phyloP scores from a whole-genome alignment of 2,329 filamentous ascomycete species.

The Stagonosporopsis tanaceti region DNA sequence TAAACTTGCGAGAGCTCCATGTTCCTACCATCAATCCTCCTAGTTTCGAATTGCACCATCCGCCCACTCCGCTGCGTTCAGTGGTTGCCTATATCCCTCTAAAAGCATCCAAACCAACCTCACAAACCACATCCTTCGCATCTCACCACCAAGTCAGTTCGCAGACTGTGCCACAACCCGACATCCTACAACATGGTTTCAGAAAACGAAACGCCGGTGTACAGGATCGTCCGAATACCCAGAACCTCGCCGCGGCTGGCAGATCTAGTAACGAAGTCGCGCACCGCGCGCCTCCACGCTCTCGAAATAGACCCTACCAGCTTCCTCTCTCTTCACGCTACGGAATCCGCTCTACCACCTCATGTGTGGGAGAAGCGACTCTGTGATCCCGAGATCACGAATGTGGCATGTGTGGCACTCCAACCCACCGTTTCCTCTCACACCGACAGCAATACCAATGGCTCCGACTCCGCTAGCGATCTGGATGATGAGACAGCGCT shows the following conservation, averaged over 20 bases:
- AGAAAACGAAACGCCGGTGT: slow-evolving; percentile 1
- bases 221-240: slow-evolving; percentile 25
- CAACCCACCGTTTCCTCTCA: not conserved
- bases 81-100: not conserved
- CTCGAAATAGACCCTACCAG: slow-evolving; percentile 27
- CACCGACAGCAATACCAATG: not conserved
- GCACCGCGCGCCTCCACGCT: slow-evolving; percentile 25
- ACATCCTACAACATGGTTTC: not conserved
- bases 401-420: slow-evolving; percentile 15
- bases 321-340: slow-evolving; percentile 22
- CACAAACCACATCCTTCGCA: not conserved
- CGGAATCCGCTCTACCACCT: slow-evolving; percentile 20
- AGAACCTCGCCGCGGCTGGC: slow-evolving; percentile 13
- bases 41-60: not conserved
- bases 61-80: not conserved
- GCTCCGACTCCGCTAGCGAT: not conserved
- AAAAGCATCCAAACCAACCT: not conserved
- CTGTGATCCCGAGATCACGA: not conserved
- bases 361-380: slow-evolving; percentile 26
- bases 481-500: slow-evolving; percentile 21
- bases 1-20: not conserved
- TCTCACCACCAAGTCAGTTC: not conserved
- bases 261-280: slow-evolving; percentile 25
- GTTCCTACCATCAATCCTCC: not conserved
- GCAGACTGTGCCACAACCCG: not conserved